phyloP scores from a whole-genome alignment of 2,329 filamentous ascomycete species.

The Ascomycota sp. region DNA sequence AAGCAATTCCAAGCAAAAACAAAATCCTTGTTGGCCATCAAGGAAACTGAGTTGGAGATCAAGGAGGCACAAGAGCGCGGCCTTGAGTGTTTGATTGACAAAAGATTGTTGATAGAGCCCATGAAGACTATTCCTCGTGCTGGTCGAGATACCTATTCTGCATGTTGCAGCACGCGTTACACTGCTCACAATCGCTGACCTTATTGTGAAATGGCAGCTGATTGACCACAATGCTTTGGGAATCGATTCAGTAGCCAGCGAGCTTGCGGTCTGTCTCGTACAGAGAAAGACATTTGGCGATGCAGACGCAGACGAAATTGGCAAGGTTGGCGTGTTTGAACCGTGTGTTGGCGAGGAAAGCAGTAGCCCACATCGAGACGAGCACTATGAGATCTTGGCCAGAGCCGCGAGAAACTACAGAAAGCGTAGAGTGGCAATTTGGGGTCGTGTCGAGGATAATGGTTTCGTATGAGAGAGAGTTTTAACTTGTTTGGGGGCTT shows the following conservation, averaged over 20 bases:
- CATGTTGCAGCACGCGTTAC: conserved; percentile 86
- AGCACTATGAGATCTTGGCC: conserved; percentile 72
- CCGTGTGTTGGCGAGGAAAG: conserved; percentile 48
- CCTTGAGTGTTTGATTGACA: conserved; percentile 86
- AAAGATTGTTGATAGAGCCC: conserved; percentile 93
- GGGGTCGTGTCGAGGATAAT: conserved; percentile 98
- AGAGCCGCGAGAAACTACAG: conserved; percentile 31
- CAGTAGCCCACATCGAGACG: conserved; percentile 83
- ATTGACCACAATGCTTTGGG: conserved; percentile 93
- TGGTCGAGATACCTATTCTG: conserved; percentile 98
- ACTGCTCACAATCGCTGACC: conserved; percentile 77
- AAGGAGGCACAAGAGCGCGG: conserved; percentile 76
- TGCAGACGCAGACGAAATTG: conserved; percentile 95
- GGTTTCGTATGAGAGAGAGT: conserved; percentile 88
- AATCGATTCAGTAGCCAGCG: conserved; percentile 80
- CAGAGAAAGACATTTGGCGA: conserved; percentile 84
- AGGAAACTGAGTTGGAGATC: conserved; percentile 52
- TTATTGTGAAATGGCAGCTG: conserved; percentile 83
- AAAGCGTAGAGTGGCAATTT: conserved; percentile 94
- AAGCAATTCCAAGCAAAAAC: conserved; percentile 90
- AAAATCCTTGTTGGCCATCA: conserved; percentile 65
- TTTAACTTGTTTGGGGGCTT: conserved; percentile 98
- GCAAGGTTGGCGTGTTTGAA: conserved; percentile 37
- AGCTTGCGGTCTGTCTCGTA: conserved; percentile 98
- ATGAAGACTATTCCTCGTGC: conserved; percentile 97